phyloP scores from a whole-genome alignment of 495 filamentous ascomycete species.

The Elaphomyces granulatus region DNA sequence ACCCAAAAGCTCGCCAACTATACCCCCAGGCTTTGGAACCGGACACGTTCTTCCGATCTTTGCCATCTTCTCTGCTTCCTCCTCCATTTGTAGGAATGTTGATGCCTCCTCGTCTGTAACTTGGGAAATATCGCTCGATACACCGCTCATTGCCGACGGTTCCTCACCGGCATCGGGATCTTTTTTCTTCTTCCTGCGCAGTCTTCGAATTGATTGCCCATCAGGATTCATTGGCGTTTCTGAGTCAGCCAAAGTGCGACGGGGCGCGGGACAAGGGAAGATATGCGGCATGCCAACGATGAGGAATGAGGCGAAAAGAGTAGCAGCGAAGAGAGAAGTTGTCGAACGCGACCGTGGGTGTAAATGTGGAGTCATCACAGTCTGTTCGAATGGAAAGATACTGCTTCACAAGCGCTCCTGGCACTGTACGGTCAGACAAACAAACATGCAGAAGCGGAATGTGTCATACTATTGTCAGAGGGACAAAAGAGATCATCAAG shows the following conservation, averaged over 20 bases:
- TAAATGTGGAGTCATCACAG: constrained; percentile 71
- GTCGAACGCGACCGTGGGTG: constrained; percentile 88
- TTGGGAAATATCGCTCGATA: constrained; percentile 1
- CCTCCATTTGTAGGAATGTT: constrained; percentile 32
- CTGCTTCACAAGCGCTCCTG: background rate
- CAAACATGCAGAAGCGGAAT: background rate
- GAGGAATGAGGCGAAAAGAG: constrained; percentile 77
- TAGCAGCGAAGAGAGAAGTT: constrained; percentile 85
- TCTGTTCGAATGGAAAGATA: constrained; percentile 1
- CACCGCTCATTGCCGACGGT: background rate
- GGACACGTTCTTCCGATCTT: constrained; percentile 46
- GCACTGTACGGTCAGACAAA: background rate
- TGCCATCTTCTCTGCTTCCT: constrained; percentile 26
- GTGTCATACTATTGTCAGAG: background rate
- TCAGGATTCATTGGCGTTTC: constrained; percentile 39
- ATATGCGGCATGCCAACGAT: constrained; percentile 84
- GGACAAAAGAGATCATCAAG: background rate
- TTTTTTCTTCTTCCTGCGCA: constrained; percentile 21
- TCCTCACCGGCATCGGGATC: constrained; percentile 6
- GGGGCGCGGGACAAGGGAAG: constrained; percentile 84
- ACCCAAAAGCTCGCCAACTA: constrained; percentile 60
- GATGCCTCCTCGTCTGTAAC: constrained; percentile 29
- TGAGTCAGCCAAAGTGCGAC: constrained; percentile 56
- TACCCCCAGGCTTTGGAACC: constrained; percentile 66
- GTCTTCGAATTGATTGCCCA: constrained; percentile 26